A percentile compares a stretch with the other conserved stretches of the same genome.
Evolutionary conservation across 257 asterid species (phyloP).

Genomic region (Mentha longifolia): DNA sequence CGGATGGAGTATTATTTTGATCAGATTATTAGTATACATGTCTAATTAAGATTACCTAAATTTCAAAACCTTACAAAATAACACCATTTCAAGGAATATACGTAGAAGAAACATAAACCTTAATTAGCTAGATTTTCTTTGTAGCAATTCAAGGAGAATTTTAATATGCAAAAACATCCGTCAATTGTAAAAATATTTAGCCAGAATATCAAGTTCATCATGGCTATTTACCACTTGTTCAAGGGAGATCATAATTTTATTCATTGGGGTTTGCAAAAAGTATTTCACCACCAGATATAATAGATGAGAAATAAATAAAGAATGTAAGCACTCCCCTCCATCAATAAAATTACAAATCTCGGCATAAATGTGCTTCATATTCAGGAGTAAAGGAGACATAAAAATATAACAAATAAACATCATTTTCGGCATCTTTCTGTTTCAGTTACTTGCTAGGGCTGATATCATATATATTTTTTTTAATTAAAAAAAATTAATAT

Average conservation of each 20-base stretch:
- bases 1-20: too few species aligned
- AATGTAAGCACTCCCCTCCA: background rate
- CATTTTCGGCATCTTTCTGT: slow-evolving; percentile 49
- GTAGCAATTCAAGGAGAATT: too few species aligned
- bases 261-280: too few species aligned
- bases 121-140: background rate
- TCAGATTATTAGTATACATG: too few species aligned
- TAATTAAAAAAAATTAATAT: too few species aligned
- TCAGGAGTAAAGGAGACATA: background rate
- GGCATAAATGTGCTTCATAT: slow-evolving; percentile 34
- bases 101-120: background rate
- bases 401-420: slow-evolving; percentile 27
- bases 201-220: background rate
- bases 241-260: too few species aligned
- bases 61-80: background rate
- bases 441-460: background rate
- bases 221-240: too few species aligned
- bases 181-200: too few species aligned
- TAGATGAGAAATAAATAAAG: too few species aligned
- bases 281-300: too few species aligned
- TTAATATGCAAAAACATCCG: background rate
- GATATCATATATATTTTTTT: too few species aligned
- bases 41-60: too few species aligned
- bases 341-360: slow-evolving; percentile 40
- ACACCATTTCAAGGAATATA: background rate